Conservation (phyloP, 2,329 filamentous ascomycete species). For the Diaporthe sp. region DNA sequence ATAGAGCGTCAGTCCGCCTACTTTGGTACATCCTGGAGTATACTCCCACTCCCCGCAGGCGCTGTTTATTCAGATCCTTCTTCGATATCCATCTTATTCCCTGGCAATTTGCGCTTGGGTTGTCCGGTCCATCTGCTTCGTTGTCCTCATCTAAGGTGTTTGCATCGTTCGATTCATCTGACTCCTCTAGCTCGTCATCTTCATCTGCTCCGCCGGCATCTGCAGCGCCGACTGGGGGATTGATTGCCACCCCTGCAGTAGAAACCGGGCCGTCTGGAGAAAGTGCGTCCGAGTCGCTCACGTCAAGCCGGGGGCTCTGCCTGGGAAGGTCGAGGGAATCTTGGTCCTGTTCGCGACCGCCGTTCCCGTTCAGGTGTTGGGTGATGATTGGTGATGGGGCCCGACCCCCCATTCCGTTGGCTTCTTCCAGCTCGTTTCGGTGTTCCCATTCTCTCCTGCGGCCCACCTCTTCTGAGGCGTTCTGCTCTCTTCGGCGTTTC, state of each 20-base stretch:
- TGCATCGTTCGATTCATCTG: neutral
- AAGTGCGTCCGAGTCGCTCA: neutral
- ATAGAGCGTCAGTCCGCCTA: neutral
- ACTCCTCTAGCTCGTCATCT: neutral
- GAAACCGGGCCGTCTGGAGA: neutral
- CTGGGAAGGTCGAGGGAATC: neutral
- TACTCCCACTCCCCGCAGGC: neutral
- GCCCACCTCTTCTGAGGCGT: neutral
- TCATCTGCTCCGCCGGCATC: neutral
- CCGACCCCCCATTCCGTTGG: neutral
- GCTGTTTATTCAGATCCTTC: neutral
- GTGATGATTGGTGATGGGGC: too few relatives aligned
- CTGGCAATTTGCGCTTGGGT: neutral
- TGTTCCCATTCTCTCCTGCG: neutral
- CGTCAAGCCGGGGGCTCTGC: neutral
- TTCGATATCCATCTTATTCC: slow-evolving; percentile 1
- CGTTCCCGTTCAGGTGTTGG: neutral
- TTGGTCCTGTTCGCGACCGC: neutral
- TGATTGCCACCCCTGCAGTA: neutral
- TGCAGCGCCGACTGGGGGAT: neutral
- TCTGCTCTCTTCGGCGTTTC: neutral
- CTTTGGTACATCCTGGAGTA: neutral
- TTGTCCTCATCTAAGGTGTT: neutral
- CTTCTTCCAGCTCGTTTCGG: neutral
- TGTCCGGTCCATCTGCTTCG: neutral